Percentiles rank a stretch among this genome's conserved stretches.
Conservation (phyloP, 352 stramenopile genomes). For the Albugo candida region DNA sequence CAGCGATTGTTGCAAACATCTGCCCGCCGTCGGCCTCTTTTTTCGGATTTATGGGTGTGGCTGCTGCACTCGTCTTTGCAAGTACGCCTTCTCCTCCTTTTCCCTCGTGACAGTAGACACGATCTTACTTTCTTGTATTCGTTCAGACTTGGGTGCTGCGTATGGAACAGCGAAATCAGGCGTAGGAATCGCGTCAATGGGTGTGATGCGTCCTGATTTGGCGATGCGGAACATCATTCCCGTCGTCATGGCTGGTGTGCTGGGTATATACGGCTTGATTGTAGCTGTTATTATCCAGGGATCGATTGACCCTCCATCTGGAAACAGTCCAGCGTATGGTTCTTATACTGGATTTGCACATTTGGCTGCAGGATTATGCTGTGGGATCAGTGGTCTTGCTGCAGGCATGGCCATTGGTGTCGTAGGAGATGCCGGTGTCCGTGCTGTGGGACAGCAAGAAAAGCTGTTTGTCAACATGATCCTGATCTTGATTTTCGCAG, state of each 20-base stretch:
- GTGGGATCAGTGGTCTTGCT: conserved; percentile 83
- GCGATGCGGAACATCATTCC: conserved; percentile 99
- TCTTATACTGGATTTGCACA: conserved; percentile 90
- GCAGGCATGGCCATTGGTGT: conserved; percentile 92
- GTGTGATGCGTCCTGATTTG: conserved; percentile 88
- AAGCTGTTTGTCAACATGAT: conserved; percentile 98
- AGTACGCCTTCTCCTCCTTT: conserved; percentile 32
- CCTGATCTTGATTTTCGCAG: conserved; percentile 98
- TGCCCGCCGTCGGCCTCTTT: conserved; percentile 97
- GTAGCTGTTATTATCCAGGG: conserved; percentile 89
- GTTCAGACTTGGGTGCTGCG: conserved; percentile 85
- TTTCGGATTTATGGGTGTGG: conserved; percentile 99
- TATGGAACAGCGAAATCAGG: conserved; percentile 96
- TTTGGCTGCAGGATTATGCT: conserved; percentile 88
- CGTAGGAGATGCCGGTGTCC: conserved; percentile 89
- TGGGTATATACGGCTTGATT: conserved; percentile 94
- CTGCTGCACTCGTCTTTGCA: conserved; percentile 84
- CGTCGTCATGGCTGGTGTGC: conserved; percentile 96
- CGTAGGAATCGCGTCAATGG: conserved; percentile 92
- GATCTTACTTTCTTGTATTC: not conserved
- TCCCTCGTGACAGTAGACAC: not conserved
- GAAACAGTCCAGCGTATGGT: conserved; percentile 63
- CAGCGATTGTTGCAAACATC: conserved; percentile 73
- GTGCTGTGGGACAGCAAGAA: conserved; percentile 93
- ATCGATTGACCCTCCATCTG: conserved; percentile 67